Evolutionary conservation across 805 yeast species (phyloP), one percentile per base, ranked within the genome.

Genomic region (Ogataea paradorogensis): DNA sequence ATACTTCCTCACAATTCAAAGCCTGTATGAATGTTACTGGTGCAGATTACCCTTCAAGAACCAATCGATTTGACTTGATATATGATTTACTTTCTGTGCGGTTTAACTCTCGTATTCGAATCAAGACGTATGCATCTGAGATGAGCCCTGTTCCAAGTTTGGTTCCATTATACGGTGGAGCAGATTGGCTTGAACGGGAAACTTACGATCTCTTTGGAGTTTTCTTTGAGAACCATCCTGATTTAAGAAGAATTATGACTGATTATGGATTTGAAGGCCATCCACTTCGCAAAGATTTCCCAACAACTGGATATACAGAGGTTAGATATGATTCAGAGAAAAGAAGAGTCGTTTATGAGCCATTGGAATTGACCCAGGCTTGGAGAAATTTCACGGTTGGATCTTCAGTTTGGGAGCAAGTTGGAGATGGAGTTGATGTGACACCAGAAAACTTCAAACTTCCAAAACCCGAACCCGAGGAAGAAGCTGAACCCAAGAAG

Each of bases 221-320:
- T 43, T 85, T 85, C 65, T 87, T 87, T 58, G 91, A 84, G 65
- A 86, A 83, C 45, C 95, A 87, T 64, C 95, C 95, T 5, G 95
- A 86, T 64, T 71, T 86, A 59, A 80, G 95, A 68, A 75, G 95
- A 67, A 85, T 86, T 63, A 76, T 86, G 80, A 86, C 95, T 40
- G 95, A 86, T 66, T 86, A 86, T 63, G 95, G 95, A 15, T 86
- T 87, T 55, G 95, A 85, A 66, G 95, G 95, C 38, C 93, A 86
- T 61, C 95, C 95, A 10, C 73, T 86, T 60, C 78, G 95, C 66
- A 87, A 87, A 64, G 95, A 87, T 65, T 87, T 87, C 83, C 95
- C 95, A 53, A 81, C 91, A 30, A 84, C 93, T 28, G 95, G 95
- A 41, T 87, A 85, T 68, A 85, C 93, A 33, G 95, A 87, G 69